Evolutionary conservation across 2,329 filamentous ascomycete species (phyloP).

Genomic region (Hymenoscyphus infarciens): DNA sequence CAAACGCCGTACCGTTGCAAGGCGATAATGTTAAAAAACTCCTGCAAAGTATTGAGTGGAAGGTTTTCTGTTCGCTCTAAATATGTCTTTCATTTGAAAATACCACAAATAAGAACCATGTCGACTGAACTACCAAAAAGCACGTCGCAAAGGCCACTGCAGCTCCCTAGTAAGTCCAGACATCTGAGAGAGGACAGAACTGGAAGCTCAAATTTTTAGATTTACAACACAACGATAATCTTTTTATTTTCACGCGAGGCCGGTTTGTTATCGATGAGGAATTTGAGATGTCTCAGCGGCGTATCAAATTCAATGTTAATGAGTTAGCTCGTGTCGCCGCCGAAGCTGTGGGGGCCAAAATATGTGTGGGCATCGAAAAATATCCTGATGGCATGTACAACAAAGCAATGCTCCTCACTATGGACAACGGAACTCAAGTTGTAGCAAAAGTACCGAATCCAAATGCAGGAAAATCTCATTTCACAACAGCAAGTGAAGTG

Average conservation of each 20-base stretch:
- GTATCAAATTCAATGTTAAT: constrained; percentile 36
- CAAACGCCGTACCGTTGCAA: neutral
- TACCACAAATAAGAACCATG: neutral
- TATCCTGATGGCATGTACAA: constrained; percentile 38
- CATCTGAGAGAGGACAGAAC: neutral
- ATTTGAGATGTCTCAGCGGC: constrained; percentile 34
- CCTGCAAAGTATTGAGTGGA: neutral
- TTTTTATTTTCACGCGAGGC: constrained; percentile 13
- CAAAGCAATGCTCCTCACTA: constrained; percentile 36
- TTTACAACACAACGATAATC: constrained; percentile 10
- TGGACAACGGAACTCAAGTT: constrained; percentile 26
- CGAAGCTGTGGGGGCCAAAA: constrained; percentile 29
- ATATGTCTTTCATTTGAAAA: neutral
- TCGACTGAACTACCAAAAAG: neutral
- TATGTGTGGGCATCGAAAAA: constrained; percentile 37
- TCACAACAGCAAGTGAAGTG: constrained; percentile 22
- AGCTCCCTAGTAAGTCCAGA: neutral
- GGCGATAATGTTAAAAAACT: neutral
- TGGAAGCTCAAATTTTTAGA: neutral
- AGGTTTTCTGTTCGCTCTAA: neutral
- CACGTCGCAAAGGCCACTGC: neutral
- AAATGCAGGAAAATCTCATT: constrained; percentile 20
- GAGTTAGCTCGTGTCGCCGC: constrained; percentile 35
- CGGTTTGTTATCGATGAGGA: constrained; percentile 11
- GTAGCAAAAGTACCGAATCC: constrained; percentile 23